Percentiles rank a stretch among this genome's conserved stretches.
Evolutionary conservation across 1,139 yeast genomes (phyloP).

Genomic region (Candida pseudoviswanathii): DNA sequence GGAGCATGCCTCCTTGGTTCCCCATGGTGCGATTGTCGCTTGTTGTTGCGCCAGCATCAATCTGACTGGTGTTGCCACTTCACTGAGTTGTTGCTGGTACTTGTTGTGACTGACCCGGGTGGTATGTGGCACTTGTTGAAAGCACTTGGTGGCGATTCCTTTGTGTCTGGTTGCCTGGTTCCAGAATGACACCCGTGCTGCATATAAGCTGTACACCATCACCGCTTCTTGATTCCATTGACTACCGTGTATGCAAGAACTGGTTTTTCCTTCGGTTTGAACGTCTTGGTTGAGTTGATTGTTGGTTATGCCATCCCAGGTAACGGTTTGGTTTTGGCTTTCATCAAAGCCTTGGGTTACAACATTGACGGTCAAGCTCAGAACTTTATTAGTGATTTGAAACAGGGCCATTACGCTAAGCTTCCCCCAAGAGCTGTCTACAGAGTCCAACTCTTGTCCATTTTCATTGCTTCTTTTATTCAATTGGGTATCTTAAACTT

Average conservation of each 20-base stretch:
- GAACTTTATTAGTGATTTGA: slow-evolving; percentile 53
- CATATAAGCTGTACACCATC: too few relatives aligned
- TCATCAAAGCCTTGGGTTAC: slow-evolving; percentile 58
- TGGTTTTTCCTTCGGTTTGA: slow-evolving; percentile 53
- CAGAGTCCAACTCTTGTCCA: slow-evolving; percentile 56
- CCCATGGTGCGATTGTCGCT: too few relatives aligned
- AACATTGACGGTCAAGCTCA: slow-evolving; percentile 63
- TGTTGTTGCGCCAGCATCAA: too few relatives aligned
- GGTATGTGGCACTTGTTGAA: too few relatives aligned
- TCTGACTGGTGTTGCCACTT: too few relatives aligned
- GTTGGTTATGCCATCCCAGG: slow-evolving; percentile 67
- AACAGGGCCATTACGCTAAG: slow-evolving; percentile 62
- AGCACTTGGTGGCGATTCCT: too few relatives aligned
- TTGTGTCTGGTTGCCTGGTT: too few relatives aligned
- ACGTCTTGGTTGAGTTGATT: slow-evolving; percentile 60
- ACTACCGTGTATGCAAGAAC: slow-evolving; percentile 49
- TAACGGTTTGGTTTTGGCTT: slow-evolving; percentile 58
- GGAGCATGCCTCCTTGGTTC: too few relatives aligned
- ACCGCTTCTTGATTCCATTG: slow-evolving; percentile 58
- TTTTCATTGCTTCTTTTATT: slow-evolving; percentile 44
- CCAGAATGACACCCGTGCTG: too few relatives aligned
- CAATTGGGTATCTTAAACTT: slow-evolving; percentile 56
- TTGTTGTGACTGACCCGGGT: too few relatives aligned
- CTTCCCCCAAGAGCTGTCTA: slow-evolving; percentile 64
- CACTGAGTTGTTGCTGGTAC: too few relatives aligned